Percentiles rank a stretch among this genome's conserved stretches.
phyloP scores from a whole-genome alignment of 805 yeast genomes.

The Myxozyma monticola region DNA sequence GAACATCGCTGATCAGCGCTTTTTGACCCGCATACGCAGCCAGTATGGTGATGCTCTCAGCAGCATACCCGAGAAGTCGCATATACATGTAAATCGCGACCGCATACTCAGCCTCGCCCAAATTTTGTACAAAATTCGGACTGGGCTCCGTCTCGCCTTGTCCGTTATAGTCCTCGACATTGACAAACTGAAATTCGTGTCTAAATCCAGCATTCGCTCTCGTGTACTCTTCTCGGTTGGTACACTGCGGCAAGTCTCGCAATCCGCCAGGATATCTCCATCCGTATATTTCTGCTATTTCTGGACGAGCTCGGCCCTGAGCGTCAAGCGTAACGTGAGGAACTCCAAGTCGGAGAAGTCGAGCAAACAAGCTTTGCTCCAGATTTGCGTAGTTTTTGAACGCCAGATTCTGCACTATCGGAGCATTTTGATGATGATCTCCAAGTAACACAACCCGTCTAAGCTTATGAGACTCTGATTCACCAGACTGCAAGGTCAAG shows the following conservation, averaged over 20 bases:
- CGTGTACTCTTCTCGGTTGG: constrained; percentile 15
- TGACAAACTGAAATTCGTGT: constrained; percentile 38
- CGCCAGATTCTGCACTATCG: constrained; percentile 29
- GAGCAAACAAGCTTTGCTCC: constrained; percentile 35
- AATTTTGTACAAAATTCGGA: constrained; percentile 40
- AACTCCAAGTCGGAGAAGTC: constrained; percentile 34
- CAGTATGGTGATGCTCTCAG: constrained; percentile 43
- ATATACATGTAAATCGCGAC: constrained; percentile 50
- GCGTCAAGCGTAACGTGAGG: constrained; percentile 26
- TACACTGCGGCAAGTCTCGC: constrained; percentile 8
- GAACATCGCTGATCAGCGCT: constrained; percentile 46
- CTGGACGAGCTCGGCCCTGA: constrained; percentile 36
- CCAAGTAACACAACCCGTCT: constrained; percentile 43
- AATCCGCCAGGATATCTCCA: constrained; percentile 29
- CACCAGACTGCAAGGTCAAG: constrained; percentile 27
- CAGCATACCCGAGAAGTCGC: constrained; percentile 47
- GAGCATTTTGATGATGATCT: constrained; percentile 36
- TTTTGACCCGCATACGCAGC: constrained; percentile 47
- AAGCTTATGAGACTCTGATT: constrained; percentile 3
- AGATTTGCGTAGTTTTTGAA: constrained; percentile 25
- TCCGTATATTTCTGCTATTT: constrained; percentile 32
- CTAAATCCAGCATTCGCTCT: constrained; percentile 44
- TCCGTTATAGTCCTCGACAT: constrained; percentile 38
- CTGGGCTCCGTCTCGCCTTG: constrained; percentile 38
- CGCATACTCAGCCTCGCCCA: constrained; percentile 52